Conservation (phyloP, 495 filamentous ascomycete species). For the Choiromyces venosus region DNA sequence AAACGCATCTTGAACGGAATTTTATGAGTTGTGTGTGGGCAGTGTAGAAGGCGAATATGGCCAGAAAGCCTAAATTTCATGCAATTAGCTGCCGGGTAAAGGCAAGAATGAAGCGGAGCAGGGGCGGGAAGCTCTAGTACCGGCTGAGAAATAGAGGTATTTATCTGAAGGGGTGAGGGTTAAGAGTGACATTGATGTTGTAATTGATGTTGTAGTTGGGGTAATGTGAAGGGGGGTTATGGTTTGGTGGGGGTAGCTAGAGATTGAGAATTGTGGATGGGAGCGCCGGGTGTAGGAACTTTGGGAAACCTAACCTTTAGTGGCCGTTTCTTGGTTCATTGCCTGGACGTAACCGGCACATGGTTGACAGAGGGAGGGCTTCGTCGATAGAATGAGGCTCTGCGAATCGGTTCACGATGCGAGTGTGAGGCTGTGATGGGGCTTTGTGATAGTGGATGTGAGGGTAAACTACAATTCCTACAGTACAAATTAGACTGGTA, state of each 20-base stretch:
- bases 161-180: conserved; percentile 1
- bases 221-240: not conserved
- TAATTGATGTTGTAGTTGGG: not conserved
- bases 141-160: conserved; percentile 19
- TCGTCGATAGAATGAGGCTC: not conserved
- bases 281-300: no score
- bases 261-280: not conserved
- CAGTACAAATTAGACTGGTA: no score
- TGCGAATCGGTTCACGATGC: not conserved
- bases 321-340: not conserved
- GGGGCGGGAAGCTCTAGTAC: not conserved
- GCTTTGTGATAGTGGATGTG: not conserved
- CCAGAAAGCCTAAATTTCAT: conserved; percentile 25
- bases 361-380: not conserved
- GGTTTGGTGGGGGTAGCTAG: not conserved
- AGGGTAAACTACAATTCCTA: no score
- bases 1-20: conserved; percentile 29
- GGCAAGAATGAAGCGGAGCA: not conserved
- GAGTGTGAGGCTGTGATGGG: not conserved
- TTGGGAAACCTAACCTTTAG: not conserved
- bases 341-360: not conserved
- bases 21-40: conserved; percentile 23
- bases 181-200: not conserved
- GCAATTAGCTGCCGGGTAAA: not conserved
- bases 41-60: conserved; percentile 17